Evolutionary conservation across 1,284 basidiomycete genomes (phyloP), one percentile per base, ranked within the genome.

Genomic region (Sphagnurus paluster): DNA sequence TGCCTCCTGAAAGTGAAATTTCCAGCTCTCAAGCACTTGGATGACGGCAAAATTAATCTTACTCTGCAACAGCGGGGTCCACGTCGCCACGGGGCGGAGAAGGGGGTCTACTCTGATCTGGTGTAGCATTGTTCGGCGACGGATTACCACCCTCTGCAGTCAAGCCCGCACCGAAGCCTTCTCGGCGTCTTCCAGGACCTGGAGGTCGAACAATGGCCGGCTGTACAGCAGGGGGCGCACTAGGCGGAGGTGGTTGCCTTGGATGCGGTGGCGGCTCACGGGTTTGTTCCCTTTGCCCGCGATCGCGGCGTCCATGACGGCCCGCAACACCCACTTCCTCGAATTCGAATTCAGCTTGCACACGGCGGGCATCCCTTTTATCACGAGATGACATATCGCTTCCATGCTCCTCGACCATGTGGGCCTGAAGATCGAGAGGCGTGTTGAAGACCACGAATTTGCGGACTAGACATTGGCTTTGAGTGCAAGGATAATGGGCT

Each of bases 361-460:
- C 72, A 10, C 91, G 80, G 17, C 89, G 74, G 0, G 87, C 89
- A 37, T 92, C 89, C 47, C 82, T 84, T 49, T 80, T 83, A 58
- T 94, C 91, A 16, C 84, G 76, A 1, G 86, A 69, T 11, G 79
- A 83, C 84, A 97, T 91, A 30, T 85, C 80, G 3, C 81, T 82
- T 8, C 85, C 88, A 58, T 98, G 96, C 58, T 84, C 82, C 48
- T 89, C 84, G 14, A 98, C 84, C 74, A 90, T 87, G 64, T 99
- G 96, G 0, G 87, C 94, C 66, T 96, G 87, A 39, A 98, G 82
- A 62, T 98, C 97, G 25, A 99, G 72, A 28, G 84, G 76, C 16
- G 86, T 87, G 39, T 82, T 84, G 65, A 98, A 99, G 11, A 99
- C 96, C 41, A 98, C 89, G 58, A 98, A 99, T 68, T 97, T 98